phyloP scores from a whole-genome alignment of 78 protist genomes.

The Isochrysis galbana region DNA sequence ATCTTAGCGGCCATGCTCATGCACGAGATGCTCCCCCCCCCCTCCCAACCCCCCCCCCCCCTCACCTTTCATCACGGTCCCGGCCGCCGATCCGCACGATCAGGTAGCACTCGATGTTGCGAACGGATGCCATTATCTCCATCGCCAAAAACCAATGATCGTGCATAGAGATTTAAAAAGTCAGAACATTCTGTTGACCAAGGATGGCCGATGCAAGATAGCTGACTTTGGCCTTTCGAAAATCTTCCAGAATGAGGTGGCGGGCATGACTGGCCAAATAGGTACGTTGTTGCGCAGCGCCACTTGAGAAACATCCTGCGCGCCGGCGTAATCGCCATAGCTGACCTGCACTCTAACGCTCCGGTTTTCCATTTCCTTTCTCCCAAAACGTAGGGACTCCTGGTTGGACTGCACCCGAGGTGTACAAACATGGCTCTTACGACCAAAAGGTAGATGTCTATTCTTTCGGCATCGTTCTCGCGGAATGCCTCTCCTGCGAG shows the following conservation, averaged over 20 bases:
- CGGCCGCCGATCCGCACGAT: too few species aligned
- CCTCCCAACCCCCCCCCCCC: too few species aligned
- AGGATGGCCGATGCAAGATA: background rate
- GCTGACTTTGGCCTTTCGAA: slow-evolving; percentile 19
- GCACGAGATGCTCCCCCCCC: too few species aligned
- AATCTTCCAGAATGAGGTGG: background rate
- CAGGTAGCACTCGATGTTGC: slow-evolving; percentile 55
- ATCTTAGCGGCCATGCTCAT: too few species aligned
- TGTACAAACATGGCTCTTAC: background rate
- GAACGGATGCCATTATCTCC: slow-evolving; percentile 67
- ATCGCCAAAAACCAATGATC: slow-evolving; percentile 20
- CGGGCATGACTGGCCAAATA: slow-evolving; percentile 3
- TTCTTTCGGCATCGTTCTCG: background rate
- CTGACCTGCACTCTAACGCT: too few species aligned
- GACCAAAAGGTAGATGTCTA: slow-evolving; percentile 12
- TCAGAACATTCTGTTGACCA: background rate
- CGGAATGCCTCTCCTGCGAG: background rate
- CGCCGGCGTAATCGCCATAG: too few species aligned
- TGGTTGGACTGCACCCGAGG: slow-evolving; percentile 15
- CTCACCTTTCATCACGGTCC: too few species aligned
- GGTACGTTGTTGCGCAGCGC: too few species aligned
- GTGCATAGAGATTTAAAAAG: slow-evolving; percentile 70
- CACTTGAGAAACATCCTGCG: too few species aligned
- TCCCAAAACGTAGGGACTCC: too few species aligned
- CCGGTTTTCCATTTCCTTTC: too few species aligned